These are phyloP conservation scores for Tolypocladium tropicale DNA, from an alignment of 2,329 filamentous ascomycete genomes.

Conservation along the genomic window DNA sequence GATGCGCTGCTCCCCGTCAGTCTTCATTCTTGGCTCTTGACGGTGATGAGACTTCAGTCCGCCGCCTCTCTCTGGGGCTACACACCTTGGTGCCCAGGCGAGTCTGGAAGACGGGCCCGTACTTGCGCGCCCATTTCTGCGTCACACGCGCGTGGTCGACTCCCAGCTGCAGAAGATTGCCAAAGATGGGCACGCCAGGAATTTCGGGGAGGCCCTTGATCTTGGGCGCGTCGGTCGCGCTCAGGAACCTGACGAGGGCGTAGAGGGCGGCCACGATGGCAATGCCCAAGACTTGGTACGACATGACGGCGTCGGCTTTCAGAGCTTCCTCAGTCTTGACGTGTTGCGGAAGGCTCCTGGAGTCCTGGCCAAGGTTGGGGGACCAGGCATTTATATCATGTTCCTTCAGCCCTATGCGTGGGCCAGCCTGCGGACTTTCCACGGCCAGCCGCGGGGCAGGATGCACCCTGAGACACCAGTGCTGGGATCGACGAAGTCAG, in stretches of 20 bases:
- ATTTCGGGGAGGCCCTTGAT: constrained; percentile 53
- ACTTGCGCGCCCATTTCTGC: constrained; percentile 47
- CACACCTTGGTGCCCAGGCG: constrained; percentile 56
- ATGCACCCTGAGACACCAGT: not conserved
- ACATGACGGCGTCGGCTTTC: constrained; percentile 3
- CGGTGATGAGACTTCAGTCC: no score
- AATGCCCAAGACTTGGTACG: constrained; percentile 8
- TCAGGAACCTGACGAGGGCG: constrained; percentile 21
- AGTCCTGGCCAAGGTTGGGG: not conserved
- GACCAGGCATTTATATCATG: not conserved
- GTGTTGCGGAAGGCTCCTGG: not conserved
- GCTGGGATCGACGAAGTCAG: not conserved
- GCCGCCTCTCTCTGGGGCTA: constrained; percentile 26
- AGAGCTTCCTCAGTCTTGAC: not conserved
- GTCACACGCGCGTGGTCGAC: constrained; percentile 44
- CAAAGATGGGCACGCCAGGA: constrained; percentile 51
- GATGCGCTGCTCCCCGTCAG: constrained; percentile 38
- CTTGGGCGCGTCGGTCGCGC: constrained; percentile 44
- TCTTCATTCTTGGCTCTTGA: not conserved
- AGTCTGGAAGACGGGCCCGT: constrained; percentile 56
- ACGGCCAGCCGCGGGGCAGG: not conserved
- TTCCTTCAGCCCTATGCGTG: no score
- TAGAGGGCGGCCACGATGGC: constrained; percentile 9
- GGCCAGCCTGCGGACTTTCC: no score
- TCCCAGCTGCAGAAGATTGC: constrained; percentile 51